Percentiles rank a stretch among this genome's conserved stretches.
Evolutionary conservation across 306 rosid genomes (phyloP).

Genomic region (Arachis stenosperma): DNA sequence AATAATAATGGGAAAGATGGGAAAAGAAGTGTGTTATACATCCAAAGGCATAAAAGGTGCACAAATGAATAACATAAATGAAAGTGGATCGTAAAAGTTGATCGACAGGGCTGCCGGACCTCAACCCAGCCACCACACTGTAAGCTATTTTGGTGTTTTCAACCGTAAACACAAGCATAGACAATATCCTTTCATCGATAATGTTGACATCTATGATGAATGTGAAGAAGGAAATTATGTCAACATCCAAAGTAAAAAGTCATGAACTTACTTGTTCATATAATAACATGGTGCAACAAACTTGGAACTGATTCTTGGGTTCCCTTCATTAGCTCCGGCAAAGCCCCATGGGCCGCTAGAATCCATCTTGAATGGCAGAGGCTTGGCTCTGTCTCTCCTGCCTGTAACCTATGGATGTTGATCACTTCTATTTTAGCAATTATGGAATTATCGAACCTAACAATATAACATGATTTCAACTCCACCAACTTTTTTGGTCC

Average conservation of each 20-base stretch:
- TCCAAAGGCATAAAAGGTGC: conserved; percentile 13
- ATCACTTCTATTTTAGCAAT: conserved; percentile 35
- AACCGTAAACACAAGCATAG: background rate
- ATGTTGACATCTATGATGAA: background rate
- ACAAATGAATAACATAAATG: background rate
- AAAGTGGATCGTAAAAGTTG: conserved; percentile 4
- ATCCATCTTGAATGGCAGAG: no score
- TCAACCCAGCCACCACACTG: background rate
- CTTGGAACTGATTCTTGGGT: no score
- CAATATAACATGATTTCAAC: conserved; percentile 16
- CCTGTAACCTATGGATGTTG: background rate
- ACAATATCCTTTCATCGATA: conserved; percentile 2
- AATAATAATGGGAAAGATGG: background rate
- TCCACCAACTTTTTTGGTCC: background rate
- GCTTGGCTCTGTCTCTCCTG: no score
- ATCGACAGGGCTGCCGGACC: background rate
- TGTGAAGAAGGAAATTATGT: conserved; percentile 4
- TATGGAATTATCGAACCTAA: background rate
- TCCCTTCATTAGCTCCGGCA: no score
- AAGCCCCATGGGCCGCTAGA: no score
- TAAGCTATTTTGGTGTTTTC: background rate
- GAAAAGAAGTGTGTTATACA: conserved; percentile 25
- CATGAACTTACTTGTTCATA: conserved; percentile 38
- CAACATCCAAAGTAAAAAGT: conserved; percentile 26
- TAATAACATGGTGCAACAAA: no score